Evolutionary conservation across 2,329 filamentous ascomycete species (phyloP).

Genomic region (Sarocladium oryzae): DNA sequence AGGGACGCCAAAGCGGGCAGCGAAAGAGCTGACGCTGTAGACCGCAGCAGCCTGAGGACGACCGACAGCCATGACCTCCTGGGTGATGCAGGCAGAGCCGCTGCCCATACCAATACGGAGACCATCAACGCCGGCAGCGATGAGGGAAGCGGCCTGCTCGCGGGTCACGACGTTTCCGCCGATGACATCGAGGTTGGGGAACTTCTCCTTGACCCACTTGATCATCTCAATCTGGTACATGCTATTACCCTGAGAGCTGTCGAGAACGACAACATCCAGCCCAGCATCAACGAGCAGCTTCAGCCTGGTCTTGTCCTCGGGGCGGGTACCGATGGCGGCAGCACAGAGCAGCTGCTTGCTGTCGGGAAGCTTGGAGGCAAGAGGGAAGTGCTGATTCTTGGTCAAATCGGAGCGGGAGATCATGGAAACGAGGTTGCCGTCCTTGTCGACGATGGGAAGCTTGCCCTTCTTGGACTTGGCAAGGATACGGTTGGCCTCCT

Average conservation of each 20-base stretch:
- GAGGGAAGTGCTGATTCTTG: slow-evolving; percentile 96
- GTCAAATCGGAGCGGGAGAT: slow-evolving; percentile 92
- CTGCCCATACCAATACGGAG: slow-evolving; percentile 98
- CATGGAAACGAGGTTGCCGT: slow-evolving; percentile 83
- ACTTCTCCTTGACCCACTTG: slow-evolving; percentile 86
- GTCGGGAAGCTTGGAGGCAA: slow-evolving; percentile 90
- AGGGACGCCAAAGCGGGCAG: slow-evolving; percentile 87
- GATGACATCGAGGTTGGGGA: slow-evolving; percentile 85
- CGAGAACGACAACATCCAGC: slow-evolving; percentile 88
- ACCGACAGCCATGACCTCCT: slow-evolving; percentile 99
- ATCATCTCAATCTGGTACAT: slow-evolving; percentile 99
- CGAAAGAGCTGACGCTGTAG: slow-evolving; percentile 82
- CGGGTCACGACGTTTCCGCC: slow-evolving; percentile 97
- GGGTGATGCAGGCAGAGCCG: slow-evolving; percentile 95
- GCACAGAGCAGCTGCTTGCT: slow-evolving; percentile 97
- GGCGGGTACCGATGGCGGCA: slow-evolving; percentile 89
- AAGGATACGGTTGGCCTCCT: slow-evolving; percentile 88
- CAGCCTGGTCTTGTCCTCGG: slow-evolving; percentile 83
- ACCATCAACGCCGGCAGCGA: slow-evolving; percentile 90
- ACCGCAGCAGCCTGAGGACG: slow-evolving; percentile 93
- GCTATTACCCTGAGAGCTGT: slow-evolving; percentile 96
- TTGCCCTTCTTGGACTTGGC: slow-evolving; percentile 98
- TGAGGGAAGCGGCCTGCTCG: slow-evolving; percentile 87
- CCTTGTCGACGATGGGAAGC: slow-evolving; percentile 81
- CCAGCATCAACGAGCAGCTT: slow-evolving; percentile 88